A percentile compares a stretch with the other conserved stretches of the same genome.
Evolutionary conservation across 1,284 basidiomycete genomes (phyloP).

Genomic region (Pyrrhoderma noxium): DNA sequence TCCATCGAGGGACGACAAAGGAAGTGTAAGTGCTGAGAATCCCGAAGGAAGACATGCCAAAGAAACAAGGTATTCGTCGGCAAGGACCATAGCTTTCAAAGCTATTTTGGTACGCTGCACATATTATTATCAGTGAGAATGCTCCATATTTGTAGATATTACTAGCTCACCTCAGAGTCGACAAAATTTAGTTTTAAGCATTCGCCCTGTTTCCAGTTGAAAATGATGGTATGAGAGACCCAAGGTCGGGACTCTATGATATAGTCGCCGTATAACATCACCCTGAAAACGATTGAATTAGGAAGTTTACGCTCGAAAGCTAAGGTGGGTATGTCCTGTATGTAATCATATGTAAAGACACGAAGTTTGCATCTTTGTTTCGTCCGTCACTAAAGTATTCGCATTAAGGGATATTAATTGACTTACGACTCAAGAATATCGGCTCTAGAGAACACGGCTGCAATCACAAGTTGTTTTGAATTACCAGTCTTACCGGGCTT

Average conservation of each 20-base stretch:
- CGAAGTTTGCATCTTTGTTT: constrained; percentile 1
- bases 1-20: not conserved
- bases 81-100: not conserved
- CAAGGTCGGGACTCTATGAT: not conserved
- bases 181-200: constrained; percentile 1
- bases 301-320: constrained; percentile 4
- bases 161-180: not conserved
- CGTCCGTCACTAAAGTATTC: not conserved
- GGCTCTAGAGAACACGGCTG: not conserved
- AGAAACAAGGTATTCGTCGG: not conserved
- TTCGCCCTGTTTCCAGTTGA: constrained; percentile 7
- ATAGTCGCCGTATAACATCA: constrained; percentile 6
- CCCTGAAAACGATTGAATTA: constrained; percentile 1
- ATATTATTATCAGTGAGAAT: too few relatives aligned
- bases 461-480: not conserved
- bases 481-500: not conserved
- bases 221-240: constrained; percentile 6
- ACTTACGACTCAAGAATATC: not conserved
- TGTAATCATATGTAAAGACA: constrained; percentile 3
- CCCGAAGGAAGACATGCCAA: not conserved
- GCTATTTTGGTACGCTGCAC: not conserved
- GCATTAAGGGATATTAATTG: not conserved
- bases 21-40: not conserved
- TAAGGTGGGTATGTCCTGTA: not conserved
- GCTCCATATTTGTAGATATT: too few relatives aligned